phyloP scores from a whole-genome alignment of 2,329 filamentous ascomycete species.

The Xylariaceae sp. region DNA sequence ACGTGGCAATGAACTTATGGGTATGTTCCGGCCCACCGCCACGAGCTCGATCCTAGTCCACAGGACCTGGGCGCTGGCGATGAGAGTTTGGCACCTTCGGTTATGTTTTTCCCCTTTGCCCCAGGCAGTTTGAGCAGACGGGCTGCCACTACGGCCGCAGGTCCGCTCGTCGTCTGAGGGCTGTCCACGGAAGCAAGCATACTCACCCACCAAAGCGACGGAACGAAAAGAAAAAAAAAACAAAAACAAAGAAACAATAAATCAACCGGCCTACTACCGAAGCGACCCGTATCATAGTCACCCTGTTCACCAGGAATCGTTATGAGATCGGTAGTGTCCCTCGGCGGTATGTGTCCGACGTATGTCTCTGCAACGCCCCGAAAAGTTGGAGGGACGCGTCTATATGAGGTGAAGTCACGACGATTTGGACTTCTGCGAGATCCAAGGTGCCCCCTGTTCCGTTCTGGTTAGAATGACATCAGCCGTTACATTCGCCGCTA shows the following conservation, averaged over 20 bases:
- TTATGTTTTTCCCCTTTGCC: conserved; percentile 14
- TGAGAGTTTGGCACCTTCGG: conserved; percentile 1
- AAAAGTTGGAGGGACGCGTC: background rate
- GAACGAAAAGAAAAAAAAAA: background rate
- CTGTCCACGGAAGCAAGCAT: conserved; percentile 10
- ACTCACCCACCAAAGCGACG: background rate
- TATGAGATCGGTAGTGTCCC: background rate
- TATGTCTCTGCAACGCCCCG: background rate
- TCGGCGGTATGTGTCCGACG: background rate
- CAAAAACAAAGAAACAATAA: background rate
- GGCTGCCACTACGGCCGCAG: conserved; percentile 20
- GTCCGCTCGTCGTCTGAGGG: conserved; percentile 5
- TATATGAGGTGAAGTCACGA: conserved; percentile 1
- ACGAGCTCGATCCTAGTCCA: conserved; percentile 28
- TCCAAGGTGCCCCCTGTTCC: background rate
- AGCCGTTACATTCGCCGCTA: conserved; percentile 8
- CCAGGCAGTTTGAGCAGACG: conserved; percentile 12
- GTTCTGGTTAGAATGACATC: conserved; percentile 2
- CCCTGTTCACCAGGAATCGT: background rate
- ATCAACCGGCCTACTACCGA: background rate
- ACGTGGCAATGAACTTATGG: conserved; percentile 33
- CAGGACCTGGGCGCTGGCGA: conserved; percentile 11
- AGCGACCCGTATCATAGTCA: background rate
- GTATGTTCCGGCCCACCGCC: conserved; percentile 29
- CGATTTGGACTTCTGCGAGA: conserved; percentile 1